These are phyloP conservation scores for Boletus mariae DNA, from an alignment of 1,284 basidiomycete genomes.

Conservation along the genomic window DNA sequence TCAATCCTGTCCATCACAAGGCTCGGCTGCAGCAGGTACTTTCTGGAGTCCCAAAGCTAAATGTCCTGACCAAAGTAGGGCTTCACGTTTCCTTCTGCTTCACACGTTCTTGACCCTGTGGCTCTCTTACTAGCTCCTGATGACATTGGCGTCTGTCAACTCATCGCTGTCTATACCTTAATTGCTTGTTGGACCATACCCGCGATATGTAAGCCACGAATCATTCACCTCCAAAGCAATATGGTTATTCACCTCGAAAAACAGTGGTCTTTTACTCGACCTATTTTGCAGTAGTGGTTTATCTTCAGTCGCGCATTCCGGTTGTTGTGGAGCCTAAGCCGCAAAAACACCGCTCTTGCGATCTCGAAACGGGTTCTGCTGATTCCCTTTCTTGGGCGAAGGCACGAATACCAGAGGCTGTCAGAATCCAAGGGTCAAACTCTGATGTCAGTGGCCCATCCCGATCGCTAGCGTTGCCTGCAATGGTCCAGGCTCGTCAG, in stretches of 20 bases:
- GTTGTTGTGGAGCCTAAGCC: conserved; percentile 16
- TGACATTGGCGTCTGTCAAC: conserved; percentile 43
- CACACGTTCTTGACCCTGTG: not conserved
- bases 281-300: conserved; percentile 36
- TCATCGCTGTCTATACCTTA: conserved; percentile 49
- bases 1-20: conserved; percentile 28
- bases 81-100: conserved; percentile 3
- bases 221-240: not conserved
- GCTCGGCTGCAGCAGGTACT: conserved; percentile 45
- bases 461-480: conserved; percentile 10
- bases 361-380: conserved; percentile 20
- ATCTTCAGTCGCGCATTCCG: conserved; percentile 29
- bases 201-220: conserved; percentile 41
- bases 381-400: conserved; percentile 4
- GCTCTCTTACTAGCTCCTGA: conserved; percentile 35
- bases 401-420: conserved; percentile 7
- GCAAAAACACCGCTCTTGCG: conserved; percentile 2
- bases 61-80: conserved; percentile 43
- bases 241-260: not conserved
- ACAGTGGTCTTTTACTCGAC: conserved; percentile 40
- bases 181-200: conserved; percentile 56
- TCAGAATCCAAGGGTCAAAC: not conserved
- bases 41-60: conserved; percentile 40
- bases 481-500: conserved; percentile 5
- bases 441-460: not conserved